Conservation (phyloP, 768 basidiomycete genomes). For the Lactarius sp. region DNA sequence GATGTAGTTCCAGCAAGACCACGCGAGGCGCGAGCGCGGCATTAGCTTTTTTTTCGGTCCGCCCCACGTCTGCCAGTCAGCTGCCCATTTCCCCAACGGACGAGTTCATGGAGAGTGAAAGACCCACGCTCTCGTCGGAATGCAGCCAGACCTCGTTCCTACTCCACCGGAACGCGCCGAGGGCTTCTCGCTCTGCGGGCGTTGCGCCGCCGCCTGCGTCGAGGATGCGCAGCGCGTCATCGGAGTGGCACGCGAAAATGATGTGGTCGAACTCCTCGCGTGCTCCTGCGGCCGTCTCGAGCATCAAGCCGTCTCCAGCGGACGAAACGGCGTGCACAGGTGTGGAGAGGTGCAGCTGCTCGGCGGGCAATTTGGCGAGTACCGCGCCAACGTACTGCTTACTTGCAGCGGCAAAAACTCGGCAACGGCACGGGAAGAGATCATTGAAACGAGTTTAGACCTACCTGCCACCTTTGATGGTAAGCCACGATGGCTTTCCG, state of each 20-base stretch:
- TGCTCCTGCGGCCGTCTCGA: conserved; percentile 46
- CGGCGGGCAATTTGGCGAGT: conserved; percentile 46
- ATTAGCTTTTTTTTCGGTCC: conserved; percentile 46
- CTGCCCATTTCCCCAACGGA: neutral
- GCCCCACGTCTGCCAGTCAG: neutral
- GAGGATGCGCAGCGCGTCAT: conserved; percentile 51
- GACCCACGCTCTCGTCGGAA: conserved; percentile 51
- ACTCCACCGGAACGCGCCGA: conserved; percentile 61
- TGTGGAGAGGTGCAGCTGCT: conserved; percentile 55
- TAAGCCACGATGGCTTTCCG: conserved; percentile 68
- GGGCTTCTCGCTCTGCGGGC: conserved; percentile 47
- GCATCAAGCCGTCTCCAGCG: conserved; percentile 31
- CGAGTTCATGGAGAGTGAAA: neutral
- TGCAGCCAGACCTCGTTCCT: conserved; percentile 65
- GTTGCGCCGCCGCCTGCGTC: conserved; percentile 47
- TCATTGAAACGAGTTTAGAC: conserved; percentile 33
- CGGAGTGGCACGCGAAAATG: conserved; percentile 69
- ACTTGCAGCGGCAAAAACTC: neutral
- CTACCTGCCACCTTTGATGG: conserved; percentile 67
- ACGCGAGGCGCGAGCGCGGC: conserved; percentile 55
- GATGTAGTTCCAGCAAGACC: conserved; percentile 82
- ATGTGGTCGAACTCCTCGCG: conserved; percentile 58
- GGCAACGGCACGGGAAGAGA: neutral
- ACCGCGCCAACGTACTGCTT: conserved; percentile 62
- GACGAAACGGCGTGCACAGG: conserved; percentile 42